Conservation (phyloP, 1,284 basidiomycete genomes). For the Pyrrhoderma lamaoense region DNA sequence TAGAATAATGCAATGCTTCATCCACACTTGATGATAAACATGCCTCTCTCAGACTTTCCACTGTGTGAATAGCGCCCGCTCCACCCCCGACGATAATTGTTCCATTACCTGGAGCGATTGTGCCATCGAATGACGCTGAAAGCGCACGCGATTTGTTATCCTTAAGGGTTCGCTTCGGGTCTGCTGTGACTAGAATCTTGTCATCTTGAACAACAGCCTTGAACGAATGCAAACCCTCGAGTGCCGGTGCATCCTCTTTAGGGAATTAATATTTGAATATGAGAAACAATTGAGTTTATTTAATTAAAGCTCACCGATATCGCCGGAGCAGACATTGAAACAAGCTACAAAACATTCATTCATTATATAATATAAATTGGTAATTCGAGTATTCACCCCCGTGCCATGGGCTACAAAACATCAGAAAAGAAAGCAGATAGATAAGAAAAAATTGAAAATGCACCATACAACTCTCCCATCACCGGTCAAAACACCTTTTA, state of each 20-base stretch:
- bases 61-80: constrained; percentile 69
- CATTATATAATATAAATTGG: not conserved
- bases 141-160: constrained; percentile 59
- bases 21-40: constrained; percentile 12
- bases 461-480: constrained; percentile 78
- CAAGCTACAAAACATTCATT: constrained; percentile 50
- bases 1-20: not conserved
- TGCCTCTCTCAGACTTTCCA: constrained; percentile 83
- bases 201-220: constrained; percentile 62
- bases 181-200: constrained; percentile 78
- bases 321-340: constrained; percentile 78
- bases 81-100: constrained; percentile 89
- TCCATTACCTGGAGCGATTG: constrained; percentile 38
- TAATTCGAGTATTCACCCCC: constrained; percentile 47
- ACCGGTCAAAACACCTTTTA: constrained; percentile 74
- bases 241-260: constrained; percentile 85
- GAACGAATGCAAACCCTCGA: constrained; percentile 80
- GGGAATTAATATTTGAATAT: not conserved
- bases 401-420: constrained; percentile 69
- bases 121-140: constrained; percentile 37
- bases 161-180: constrained; percentile 60
- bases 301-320: constrained; percentile 53
- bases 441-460: constrained; percentile 22
- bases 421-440: constrained; percentile 2
- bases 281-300: not conserved